Base-by-base conservation (phyloP, 129 eudicot species). In the Scalesia atractyloides region DNA sequence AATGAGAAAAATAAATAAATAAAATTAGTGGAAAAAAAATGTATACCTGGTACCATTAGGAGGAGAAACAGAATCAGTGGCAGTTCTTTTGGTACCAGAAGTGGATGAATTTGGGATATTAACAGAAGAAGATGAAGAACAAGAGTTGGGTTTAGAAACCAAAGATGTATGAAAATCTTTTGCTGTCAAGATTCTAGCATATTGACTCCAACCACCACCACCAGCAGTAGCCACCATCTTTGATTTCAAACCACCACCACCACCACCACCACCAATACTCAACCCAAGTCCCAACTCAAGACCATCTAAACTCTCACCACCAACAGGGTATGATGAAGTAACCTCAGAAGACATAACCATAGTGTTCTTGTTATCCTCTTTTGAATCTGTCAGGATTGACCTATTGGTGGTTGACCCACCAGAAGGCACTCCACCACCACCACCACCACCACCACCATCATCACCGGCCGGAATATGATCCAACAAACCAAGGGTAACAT, bases 231-330 rank as follows among this genome's bases (percentile, higher is more conserved):
- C 74, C 72, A 59, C 72, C 78, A 39, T 3, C 74, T 76, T 83
- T 5, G 82, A 59, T 81, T 72, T 88, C 64, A 79, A 75, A 76
- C 81, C 81, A 33, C 86, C 85, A 58, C 82, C 85, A 58, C 82
- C 4, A 30, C 34, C 34, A 30, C 34, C 79, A 44, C 69, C 79
- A 56, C 96, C 95, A 73, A 94, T 85, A 73, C 91, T 83, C 66
- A 95, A 81, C 12, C 96, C 99, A 73, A 94, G 96, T 1, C 99
- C 97, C 80, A 94, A 83, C 65, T 94, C 99, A 64, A 94, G 82
- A 79, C 73, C 86, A 69, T 82, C 87, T n/a, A 56, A 73, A 15
- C 71, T 85, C n/a, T 73, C 78, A 69, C 26, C 74, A 66, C 36
- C 39, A 62, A 49, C 43, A 59, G 86, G 88, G 76, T 84, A 88